A percentile compares a stretch with the other conserved stretches of the same genome.
These are phyloP conservation scores for Penicillium ochrochloron DNA, from an alignment of 495 filamentous ascomycete species.

Conservation along the genomic window DNA sequence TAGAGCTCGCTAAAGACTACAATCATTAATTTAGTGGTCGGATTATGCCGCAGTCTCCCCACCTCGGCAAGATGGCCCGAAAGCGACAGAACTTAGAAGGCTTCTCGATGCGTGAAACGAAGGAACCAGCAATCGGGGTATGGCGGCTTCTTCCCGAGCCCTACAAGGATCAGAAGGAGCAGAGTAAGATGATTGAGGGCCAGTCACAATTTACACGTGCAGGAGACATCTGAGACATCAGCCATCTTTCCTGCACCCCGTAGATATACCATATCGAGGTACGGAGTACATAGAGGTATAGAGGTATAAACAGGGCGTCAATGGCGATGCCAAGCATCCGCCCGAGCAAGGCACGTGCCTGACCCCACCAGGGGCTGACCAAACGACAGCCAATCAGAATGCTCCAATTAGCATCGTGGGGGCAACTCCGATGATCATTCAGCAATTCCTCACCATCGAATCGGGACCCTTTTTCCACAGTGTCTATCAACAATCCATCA, in stretches of 20 bases:
- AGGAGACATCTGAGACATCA: neutral
- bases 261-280: neutral
- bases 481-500: neutral
- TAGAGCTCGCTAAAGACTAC: neutral
- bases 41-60: neutral
- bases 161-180: neutral
- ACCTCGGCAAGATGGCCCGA: slow-evolving; percentile 4
- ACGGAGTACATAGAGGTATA: neutral
- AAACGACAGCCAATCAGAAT: neutral
- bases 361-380: neutral
- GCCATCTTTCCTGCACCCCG: neutral
- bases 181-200: neutral
- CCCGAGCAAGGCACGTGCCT: neutral
- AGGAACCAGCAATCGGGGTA: slow-evolving; percentile 2
- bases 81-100: neutral
- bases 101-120: neutral
- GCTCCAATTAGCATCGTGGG: slow-evolving; percentile 1
- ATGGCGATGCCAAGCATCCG: neutral
- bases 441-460: neutral
- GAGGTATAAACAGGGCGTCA: neutral
- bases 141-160: neutral
- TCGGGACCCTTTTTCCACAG: neutral
- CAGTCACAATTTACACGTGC: neutral
- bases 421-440: slow-evolving; percentile 13
- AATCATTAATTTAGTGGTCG: neutral